Evolutionary conservation across 306 rosid species (phyloP).

Genomic region (Ormosia emarginata): DNA sequence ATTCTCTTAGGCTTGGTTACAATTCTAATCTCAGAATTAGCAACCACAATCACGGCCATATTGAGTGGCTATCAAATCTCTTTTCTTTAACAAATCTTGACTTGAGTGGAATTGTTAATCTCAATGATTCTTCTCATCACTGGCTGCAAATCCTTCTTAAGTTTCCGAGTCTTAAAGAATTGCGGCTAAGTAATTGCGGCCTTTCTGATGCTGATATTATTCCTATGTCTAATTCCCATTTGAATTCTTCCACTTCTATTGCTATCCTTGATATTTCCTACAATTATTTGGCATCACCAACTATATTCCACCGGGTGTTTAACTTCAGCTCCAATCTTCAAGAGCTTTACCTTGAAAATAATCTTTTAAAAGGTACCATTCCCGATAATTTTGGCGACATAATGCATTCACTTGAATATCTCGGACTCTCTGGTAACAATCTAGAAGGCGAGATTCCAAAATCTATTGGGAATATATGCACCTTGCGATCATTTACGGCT

Average conservation of each 20-base stretch:
- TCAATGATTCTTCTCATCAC: background rate
- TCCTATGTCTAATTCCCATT: background rate
- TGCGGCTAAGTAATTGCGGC: background rate
- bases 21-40: background rate
- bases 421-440: accelerated
- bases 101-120: background rate
- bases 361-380: background rate
- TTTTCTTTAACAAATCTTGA: background rate
- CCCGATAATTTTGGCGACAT: background rate
- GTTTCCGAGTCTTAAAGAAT: background rate
- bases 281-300: background rate
- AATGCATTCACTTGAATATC: background rate
- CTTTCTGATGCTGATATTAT: background rate
- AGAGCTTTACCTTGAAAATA: background rate
- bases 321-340: background rate
- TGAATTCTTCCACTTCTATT: slow-evolving; percentile 3
- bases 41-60: background rate
- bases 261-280: background rate
- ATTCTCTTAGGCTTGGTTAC: background rate
- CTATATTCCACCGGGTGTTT: background rate
- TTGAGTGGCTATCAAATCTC: background rate
- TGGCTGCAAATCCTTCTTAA: background rate
- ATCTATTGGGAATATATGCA: slow-evolving; percentile 15
- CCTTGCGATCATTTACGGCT: background rate
- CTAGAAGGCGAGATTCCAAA: background rate